Conservation (phyloP, 169 alveolate genomes). For the Plasmodium knowlesi region DNA sequence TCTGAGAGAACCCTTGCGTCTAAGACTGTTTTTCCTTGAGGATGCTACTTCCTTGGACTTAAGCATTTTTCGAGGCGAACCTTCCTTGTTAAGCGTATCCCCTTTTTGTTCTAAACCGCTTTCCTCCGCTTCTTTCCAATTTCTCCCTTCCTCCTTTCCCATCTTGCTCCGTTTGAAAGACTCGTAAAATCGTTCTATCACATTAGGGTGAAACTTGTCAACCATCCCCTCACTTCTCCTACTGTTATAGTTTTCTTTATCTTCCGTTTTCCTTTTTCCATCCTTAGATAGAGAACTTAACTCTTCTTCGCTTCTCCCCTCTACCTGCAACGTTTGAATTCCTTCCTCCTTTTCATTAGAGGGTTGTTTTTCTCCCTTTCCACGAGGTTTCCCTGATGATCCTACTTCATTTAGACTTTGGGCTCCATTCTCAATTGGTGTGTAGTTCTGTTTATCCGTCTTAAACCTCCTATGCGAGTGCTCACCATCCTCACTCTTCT, state of each 20-base stretch:
- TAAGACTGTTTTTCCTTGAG: background rate
- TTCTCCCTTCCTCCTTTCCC: background rate
- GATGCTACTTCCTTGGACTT: background rate
- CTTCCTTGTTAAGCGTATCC: background rate
- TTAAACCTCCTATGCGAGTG: background rate
- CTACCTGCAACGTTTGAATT: background rate
- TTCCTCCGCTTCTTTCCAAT: background rate
- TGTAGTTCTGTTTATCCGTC: background rate
- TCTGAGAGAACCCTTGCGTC: background rate
- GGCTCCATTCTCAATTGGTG: background rate
- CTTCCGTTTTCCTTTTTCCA: background rate
- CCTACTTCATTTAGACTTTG: background rate
- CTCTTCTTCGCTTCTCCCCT: background rate
- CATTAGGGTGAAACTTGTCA: background rate
- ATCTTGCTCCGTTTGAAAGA: background rate
- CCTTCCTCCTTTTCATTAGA: background rate
- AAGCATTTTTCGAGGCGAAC: background rate
- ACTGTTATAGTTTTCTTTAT: background rate
- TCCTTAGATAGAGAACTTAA: background rate
- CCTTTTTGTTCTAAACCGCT: background rate
- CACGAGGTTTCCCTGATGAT: background rate
- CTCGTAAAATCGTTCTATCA: background rate
- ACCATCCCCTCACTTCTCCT: background rate
- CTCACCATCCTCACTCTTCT: background rate
- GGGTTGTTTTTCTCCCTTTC: background rate